Percentiles rank a stretch among this genome's conserved stretches.
Evolutionary conservation across 2,329 filamentous ascomycete genomes (phyloP).

Genomic region (Chaetoscypha palmicola): DNA sequence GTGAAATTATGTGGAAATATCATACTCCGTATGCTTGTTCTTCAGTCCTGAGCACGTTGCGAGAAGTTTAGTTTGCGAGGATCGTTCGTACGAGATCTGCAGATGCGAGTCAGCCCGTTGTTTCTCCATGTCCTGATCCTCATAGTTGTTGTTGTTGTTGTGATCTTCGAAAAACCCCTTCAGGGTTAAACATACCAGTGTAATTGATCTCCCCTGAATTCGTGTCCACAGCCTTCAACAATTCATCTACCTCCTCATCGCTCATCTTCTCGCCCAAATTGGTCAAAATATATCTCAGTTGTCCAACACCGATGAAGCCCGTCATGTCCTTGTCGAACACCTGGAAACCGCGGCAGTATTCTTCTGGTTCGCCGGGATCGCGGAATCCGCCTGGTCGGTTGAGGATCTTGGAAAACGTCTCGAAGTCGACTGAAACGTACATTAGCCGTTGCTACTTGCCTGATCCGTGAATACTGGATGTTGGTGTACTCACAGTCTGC

Average conservation of each 20-base stretch:
- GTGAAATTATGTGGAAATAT: constrained; percentile 11
- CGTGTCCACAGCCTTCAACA: constrained; percentile 96
- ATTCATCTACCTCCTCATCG: constrained; percentile 96
- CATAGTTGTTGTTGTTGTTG: not conserved
- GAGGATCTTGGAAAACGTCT: constrained; percentile 91
- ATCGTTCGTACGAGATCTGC: constrained; percentile 79
- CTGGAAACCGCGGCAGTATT: constrained; percentile 98
- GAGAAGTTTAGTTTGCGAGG: constrained; percentile 62
- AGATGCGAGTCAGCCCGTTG: constrained; percentile 9
- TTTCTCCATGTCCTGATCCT: not conserved
- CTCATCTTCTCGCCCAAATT: constrained; percentile 99
- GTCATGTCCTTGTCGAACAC: constrained; percentile 99
- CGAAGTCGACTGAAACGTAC: constrained; percentile 74
- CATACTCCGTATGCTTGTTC: constrained; percentile 18
- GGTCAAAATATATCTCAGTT: constrained; percentile 95
- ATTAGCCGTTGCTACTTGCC: not conserved
- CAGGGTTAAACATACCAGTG: constrained; percentile 56
- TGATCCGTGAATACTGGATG: not conserved
- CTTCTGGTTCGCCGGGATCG: constrained; percentile 93
- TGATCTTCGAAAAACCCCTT: not conserved
- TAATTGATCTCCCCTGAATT: constrained; percentile 97
- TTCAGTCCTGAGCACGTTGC: constrained; percentile 5
- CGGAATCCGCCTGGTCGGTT: constrained; percentile 98
- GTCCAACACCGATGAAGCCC: constrained; percentile 93
- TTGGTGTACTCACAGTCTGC: constrained; percentile 73